Percentiles rank a stretch among this genome's conserved stretches.
These are phyloP conservation scores for Acanthamoeba polyphaga DNA, from an alignment of 208 protist species.

Conservation along the genomic window DNA sequence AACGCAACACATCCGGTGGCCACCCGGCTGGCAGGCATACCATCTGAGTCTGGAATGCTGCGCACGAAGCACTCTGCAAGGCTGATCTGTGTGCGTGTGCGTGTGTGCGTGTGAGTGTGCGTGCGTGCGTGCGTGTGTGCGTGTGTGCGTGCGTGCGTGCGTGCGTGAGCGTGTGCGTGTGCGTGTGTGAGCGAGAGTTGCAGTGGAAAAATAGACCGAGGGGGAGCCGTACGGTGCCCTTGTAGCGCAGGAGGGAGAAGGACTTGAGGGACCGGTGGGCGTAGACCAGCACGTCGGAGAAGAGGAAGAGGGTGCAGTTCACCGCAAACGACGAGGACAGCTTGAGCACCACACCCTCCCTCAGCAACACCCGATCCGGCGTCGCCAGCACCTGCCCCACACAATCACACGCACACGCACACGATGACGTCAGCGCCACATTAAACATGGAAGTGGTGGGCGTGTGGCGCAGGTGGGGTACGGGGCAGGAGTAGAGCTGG, in stretches of 20 bases:
- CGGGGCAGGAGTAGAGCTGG: constrained; percentile 23
- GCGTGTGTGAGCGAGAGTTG: not conserved
- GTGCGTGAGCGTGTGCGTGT: no score
- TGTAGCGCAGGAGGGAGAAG: constrained; percentile 62
- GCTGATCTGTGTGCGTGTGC: not conserved
- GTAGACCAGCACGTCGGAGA: constrained; percentile 63
- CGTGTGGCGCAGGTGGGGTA: not conserved
- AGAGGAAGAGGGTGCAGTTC: constrained; percentile 69
- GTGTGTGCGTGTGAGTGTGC: not conserved
- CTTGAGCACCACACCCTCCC: constrained; percentile 67
- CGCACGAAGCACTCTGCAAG: not conserved
- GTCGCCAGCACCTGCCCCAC: not conserved
- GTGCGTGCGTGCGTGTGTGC: no score
- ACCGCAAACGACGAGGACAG: not conserved
- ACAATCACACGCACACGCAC: not conserved
- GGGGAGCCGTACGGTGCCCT: not conserved
- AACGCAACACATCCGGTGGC: no score
- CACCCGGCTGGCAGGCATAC: not conserved
- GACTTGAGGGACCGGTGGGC: constrained; percentile 56
- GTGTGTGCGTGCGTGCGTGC: not conserved
- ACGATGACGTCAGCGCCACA: not conserved
- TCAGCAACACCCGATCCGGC: not conserved
- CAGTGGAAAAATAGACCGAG: not conserved
- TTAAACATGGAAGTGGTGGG: no score
- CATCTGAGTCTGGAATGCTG: constrained; percentile 29